Percentiles rank a stretch among this genome's conserved stretches.
These are phyloP conservation scores for Entrophospora sp. DNA, from an alignment of 192 early-diverging fungal genomes.

Conservation along the genomic window DNA sequence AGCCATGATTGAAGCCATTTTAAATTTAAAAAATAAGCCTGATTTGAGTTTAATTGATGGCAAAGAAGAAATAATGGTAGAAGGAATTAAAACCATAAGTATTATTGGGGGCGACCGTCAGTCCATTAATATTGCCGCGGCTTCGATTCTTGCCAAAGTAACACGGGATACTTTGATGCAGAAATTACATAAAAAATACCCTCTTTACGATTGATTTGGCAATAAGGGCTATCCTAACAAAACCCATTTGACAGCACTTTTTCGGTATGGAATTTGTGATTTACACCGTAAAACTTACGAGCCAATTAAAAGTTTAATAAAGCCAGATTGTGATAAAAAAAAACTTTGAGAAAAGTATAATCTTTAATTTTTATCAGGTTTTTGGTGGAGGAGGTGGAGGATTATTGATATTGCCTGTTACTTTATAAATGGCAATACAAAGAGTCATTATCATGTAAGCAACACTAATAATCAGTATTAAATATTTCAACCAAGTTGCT, in stretches of 20 bases:
- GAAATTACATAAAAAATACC: slow-evolving; percentile 6
- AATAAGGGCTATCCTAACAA: slow-evolving; percentile 1
- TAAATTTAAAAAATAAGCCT: slow-evolving; percentile 8
- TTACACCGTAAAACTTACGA: slow-evolving; percentile 5
- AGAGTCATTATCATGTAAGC: too few relatives aligned
- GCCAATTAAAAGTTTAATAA: background rate
- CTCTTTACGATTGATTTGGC: slow-evolving; percentile 2
- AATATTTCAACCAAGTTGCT: too few relatives aligned
- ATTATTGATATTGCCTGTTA: too few relatives aligned
- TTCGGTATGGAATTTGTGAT: background rate
- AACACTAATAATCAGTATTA: too few relatives aligned
- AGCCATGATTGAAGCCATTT: background rate
- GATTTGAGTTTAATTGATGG: slow-evolving; percentile 10
- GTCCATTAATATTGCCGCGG: slow-evolving; percentile 1
- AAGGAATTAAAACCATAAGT: slow-evolving; percentile 2
- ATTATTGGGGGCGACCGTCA: slow-evolving; percentile 1
- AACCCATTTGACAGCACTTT: background rate
- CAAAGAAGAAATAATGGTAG: slow-evolving; percentile 5
- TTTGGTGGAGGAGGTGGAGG: too few relatives aligned
- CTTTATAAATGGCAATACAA: too few relatives aligned
- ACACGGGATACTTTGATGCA: background rate
- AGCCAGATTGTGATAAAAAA: background rate
- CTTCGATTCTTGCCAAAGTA: slow-evolving; percentile 4
- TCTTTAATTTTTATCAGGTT: background rate
- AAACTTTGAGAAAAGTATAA: slow-evolving; percentile 6